phyloP scores from a whole-genome alignment of 805 yeast genomes.

The Metschnikowia shivogae region DNA sequence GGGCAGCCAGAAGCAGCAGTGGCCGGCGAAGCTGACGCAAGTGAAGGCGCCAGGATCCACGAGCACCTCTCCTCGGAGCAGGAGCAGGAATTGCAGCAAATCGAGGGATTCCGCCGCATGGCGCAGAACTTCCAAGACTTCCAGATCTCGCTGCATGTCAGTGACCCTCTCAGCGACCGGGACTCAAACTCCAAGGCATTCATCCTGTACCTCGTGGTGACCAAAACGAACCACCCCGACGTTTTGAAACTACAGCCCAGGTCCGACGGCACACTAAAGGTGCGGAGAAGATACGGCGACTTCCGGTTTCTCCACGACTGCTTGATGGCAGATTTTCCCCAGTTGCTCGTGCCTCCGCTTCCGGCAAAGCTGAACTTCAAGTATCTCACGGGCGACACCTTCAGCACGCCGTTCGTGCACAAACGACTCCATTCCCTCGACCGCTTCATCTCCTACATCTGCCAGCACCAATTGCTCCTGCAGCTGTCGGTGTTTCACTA shows the following conservation, averaged over 20 bases:
- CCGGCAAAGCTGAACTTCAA: conserved; percentile 91
- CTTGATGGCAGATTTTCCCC: conserved; percentile 73
- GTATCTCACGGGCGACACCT: conserved; percentile 90
- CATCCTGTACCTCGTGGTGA: conserved; percentile 65
- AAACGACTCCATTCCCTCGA: conserved; percentile 78
- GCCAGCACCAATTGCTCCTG: conserved; percentile 68
- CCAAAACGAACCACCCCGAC: conserved; percentile 59
- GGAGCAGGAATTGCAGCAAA: not conserved
- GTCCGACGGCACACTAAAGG: conserved; percentile 32
- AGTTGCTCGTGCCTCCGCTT: conserved; percentile 84
- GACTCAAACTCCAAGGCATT: conserved; percentile 71
- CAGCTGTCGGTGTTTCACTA: conserved; percentile 66
- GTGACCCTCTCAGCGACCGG: conserved; percentile 62
- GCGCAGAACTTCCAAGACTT: conserved; percentile 15
- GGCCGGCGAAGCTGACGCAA: not conserved
- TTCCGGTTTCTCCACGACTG: conserved; percentile 75
- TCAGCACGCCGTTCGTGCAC: conserved; percentile 76
- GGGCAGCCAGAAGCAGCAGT: not conserved
- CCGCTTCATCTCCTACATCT: conserved; percentile 67
- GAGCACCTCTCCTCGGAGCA: not conserved
- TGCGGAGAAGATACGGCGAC: conserved; percentile 83
- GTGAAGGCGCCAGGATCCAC: not conserved
- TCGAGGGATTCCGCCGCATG: conserved; percentile 6
- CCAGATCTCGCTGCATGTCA: conserved; percentile 33
- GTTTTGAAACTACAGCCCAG: conserved; percentile 33